A percentile compares a stretch with the other conserved stretches of the same genome.
phyloP scores from a whole-genome alignment of 2,329 filamentous ascomycete species.

The Aureobasidium sp. region DNA sequence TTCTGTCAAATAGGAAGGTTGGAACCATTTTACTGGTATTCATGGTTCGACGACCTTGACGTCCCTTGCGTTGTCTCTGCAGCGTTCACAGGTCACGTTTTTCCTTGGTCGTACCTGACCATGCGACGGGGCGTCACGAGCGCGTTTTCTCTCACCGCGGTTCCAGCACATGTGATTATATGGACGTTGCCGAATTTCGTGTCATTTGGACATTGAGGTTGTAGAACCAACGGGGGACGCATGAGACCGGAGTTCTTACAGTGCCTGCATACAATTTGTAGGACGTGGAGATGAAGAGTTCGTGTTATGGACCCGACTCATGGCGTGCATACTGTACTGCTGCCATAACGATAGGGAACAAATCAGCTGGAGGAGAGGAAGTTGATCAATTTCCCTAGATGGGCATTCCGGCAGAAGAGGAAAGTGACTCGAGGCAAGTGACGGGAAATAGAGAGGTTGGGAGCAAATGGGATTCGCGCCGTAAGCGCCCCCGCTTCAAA shows the following conservation, averaged over 20 bases:
- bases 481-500: slow-evolving; percentile 1
- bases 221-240: background rate
- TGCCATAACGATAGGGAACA: background rate
- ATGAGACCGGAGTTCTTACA: background rate
- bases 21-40: background rate
- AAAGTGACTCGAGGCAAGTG: background rate
- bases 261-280: slow-evolving; percentile 4
- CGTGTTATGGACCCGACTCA: background rate
- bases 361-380: background rate
- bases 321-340: background rate
- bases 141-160: background rate
- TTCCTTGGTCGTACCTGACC: background rate
- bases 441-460: background rate
- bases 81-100: slow-evolving; percentile 7
- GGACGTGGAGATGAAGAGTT: slow-evolving; percentile 1
- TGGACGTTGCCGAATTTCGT: background rate
- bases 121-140: slow-evolving; percentile 10
- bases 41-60: background rate
- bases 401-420: background rate
- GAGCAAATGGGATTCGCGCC: slow-evolving; percentile 10
- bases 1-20: background rate
- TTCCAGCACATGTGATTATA: background rate
- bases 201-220: background rate
- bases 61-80: slow-evolving; percentile 8
- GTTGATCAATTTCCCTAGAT: background rate